Base-by-base conservation (phyloP, 495 filamentous ascomycete genomes). In the Cercophora samala region DNA sequence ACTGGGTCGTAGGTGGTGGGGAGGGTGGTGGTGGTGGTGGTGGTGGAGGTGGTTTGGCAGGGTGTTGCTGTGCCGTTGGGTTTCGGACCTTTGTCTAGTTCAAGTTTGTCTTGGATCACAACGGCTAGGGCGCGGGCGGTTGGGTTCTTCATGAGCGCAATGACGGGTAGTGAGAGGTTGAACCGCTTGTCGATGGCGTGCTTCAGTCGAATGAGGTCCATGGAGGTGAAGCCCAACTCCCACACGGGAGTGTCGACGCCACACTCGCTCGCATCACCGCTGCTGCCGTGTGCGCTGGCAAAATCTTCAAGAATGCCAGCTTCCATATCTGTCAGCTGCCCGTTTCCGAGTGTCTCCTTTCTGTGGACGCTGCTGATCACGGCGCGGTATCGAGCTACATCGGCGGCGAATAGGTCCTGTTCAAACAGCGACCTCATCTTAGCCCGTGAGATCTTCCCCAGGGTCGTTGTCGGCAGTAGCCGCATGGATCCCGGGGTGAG, bases 391-490 rank as follows among this genome's bases (percentile, higher is more conserved):
- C 52, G 32, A 32, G 60, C 64, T 21, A 62, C 55, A 56, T 65
- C 53, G 21, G 26, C 55, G n/a, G 62, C 64, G 60, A 80, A 66
- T 5, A 68, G 59, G n/a, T 70, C 64, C 3, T 53, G 25, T 65
- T 79, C 75, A 29, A 80, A 74, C 18, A 68, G 61, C 0, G 69
- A 66, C 8, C 69, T 66, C 13, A 84, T 68, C 60, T 80, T 81
- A 11, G 70, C 37, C 1, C 79, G 70, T 1, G 82, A 83, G 1
- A 85, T 60, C 71, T 85, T 85, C 9, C 82, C 83, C 13, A 85
- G 68, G 0, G 81, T 67, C 3, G 79, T 72, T 63, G 75, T 81
- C 18, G 70, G 60, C 19, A 77, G 19, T 17, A 58, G 23, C 8
- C 8, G 26, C 26, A 29, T 29, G 4, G 26, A 29, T 29, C 8